A percentile compares a stretch with the other conserved stretches of the same genome.
Conservation (phyloP, 208 protist species). For the Leishmania aethiopica region DNA sequence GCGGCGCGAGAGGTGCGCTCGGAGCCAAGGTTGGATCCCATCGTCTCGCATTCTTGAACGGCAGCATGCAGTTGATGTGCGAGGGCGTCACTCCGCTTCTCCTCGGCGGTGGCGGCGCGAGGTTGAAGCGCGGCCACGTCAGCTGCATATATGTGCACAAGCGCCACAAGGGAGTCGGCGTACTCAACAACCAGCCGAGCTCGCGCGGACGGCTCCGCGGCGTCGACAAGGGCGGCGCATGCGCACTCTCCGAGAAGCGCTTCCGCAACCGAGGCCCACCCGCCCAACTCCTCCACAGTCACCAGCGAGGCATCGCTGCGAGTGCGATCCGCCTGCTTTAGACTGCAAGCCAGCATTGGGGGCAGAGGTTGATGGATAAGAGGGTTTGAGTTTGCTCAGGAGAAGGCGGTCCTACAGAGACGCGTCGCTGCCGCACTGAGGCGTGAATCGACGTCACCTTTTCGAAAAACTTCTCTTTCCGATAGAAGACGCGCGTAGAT, state of each 20-base stretch:
- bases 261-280: constrained; percentile 40
- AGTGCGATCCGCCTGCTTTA: not conserved
- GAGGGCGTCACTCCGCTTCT: constrained; percentile 4
- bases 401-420: not conserved
- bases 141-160: constrained; percentile 13
- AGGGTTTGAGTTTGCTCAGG: not conserved
- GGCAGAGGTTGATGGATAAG: not conserved
- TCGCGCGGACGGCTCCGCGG: constrained; percentile 36
- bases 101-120: constrained; percentile 2
- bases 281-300: constrained; percentile 27
- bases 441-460: not conserved
- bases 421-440: not conserved
- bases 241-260: constrained; percentile 30
- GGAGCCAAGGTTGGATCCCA: not conserved
- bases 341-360: constrained; percentile 13
- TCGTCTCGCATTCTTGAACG: constrained; percentile 6
- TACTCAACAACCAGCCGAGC: constrained; percentile 5
- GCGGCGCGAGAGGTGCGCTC: constrained; percentile 13
- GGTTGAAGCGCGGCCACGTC: constrained; percentile 3
- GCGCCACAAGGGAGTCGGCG: constrained; percentile 7
- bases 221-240: constrained; percentile 21
- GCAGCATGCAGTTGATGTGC: not conserved
- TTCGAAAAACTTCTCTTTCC: not conserved
- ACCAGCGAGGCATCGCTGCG: not conserved
- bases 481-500: not conserved